Evolutionary conservation across 2,329 filamentous ascomycete species (phyloP).

Genomic region (Lecanicillium sp.): DNA sequence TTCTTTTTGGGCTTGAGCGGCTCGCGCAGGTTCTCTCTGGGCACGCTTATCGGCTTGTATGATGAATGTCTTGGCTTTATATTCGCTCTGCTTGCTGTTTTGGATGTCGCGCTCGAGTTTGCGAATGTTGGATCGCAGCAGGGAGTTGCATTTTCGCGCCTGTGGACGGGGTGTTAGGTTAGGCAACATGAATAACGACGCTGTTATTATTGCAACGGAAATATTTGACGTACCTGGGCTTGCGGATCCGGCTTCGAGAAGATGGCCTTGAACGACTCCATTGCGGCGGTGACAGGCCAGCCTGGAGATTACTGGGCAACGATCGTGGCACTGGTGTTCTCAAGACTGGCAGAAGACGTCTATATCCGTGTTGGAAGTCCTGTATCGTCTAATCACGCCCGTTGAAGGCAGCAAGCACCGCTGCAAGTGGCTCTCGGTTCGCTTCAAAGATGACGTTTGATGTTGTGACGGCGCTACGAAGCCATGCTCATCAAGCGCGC

Average conservation of each 20-base stretch:
- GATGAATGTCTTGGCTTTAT: constrained; percentile 79
- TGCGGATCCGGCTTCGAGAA: constrained; percentile 91
- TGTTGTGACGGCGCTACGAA: no score
- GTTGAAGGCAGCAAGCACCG: no score
- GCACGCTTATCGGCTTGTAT: constrained; percentile 73
- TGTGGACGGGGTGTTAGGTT: constrained; percentile 27
- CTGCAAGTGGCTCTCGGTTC: no score
- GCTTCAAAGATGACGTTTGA: no score
- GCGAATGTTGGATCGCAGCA: constrained; percentile 83
- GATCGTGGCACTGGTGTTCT: no score
- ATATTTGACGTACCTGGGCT: constrained; percentile 59
- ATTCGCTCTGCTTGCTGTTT: constrained; percentile 68
- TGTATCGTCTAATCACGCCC: no score
- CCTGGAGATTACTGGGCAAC: no score
- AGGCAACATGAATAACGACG: neutral
- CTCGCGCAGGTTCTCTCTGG: constrained; percentile 69
- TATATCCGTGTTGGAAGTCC: no score
- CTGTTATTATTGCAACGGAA: neutral
- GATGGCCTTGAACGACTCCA: constrained; percentile 81
- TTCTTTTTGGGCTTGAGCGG: constrained; percentile 71
- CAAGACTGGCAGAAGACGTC: no score
- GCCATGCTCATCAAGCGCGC: no score
- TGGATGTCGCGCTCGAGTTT: constrained; percentile 91
- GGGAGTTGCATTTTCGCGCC: constrained; percentile 90
- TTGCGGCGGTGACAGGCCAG: constrained; percentile 26